Conservation (phyloP, 106 monocot species). For the Dendrobium officinale region DNA sequence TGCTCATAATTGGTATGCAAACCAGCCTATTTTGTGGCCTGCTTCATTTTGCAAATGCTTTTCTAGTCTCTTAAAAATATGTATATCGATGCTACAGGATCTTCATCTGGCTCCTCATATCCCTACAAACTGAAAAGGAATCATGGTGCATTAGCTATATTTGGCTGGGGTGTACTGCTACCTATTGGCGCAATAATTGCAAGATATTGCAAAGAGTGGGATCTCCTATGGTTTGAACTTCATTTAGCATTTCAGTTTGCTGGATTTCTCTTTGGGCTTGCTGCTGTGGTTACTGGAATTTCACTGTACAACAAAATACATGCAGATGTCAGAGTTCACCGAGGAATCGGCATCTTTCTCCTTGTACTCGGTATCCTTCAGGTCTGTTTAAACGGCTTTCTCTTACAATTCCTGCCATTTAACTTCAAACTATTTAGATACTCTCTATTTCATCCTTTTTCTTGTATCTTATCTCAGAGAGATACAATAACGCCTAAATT, state of each 20-base stretch:
- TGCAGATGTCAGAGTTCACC: conserved; percentile 39
- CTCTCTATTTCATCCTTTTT: too few relatives aligned
- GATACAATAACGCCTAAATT: neutral
- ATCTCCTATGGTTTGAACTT: conserved; percentile 60
- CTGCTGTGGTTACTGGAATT: conserved; percentile 51
- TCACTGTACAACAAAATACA: conserved; percentile 46
- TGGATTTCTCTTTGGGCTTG: conserved; percentile 59
- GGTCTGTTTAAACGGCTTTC: conserved; percentile 17
- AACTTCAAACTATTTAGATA: too few relatives aligned
- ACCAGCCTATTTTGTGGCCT: neutral
- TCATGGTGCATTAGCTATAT: conserved; percentile 53
- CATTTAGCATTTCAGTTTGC: conserved; percentile 48
- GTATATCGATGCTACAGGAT: conserved; percentile 11
- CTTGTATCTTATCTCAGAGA: neutral
- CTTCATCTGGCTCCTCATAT: conserved; percentile 28
- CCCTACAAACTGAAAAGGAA: conserved; percentile 57
- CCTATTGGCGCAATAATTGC: conserved; percentile 58
- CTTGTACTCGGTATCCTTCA: conserved; percentile 67
- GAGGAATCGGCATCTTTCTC: conserved; percentile 50
- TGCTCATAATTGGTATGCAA: neutral
- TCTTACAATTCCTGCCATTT: neutral
- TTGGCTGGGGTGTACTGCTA: conserved; percentile 74
- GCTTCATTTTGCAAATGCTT: neutral
- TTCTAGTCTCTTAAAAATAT: neutral
- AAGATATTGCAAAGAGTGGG: conserved; percentile 53